Evolutionary conservation across 2,329 filamentous ascomycete species (phyloP), one percentile per base, ranked within the genome.

Genomic region (Aureobasidium sp.): DNA sequence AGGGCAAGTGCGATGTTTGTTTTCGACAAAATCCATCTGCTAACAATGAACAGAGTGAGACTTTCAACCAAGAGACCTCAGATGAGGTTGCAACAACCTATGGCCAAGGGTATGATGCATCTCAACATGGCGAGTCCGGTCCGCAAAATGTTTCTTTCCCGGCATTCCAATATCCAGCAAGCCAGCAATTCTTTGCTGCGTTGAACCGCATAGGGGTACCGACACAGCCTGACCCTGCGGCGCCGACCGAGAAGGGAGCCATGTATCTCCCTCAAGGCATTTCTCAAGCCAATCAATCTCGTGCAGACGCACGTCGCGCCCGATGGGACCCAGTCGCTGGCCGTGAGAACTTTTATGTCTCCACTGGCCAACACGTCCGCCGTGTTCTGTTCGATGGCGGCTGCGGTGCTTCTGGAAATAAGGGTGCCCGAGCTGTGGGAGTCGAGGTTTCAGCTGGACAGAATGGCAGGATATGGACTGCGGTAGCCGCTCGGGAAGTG

Each of bases 131-230:
- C 9, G 72, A 67, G 7, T 67, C 68, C 4, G 81, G 81, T 0
- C 80, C 81, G 1, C 75, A 83, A n/a, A 78, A 81, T 12, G 71
- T 80, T 36, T 53, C 55, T 12, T 64, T 62, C 31, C 63, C 63
- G 14, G 31, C 57, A 25, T 64, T 64, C 34, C 58, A 62, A 36
- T 64, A 64, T 41, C 63, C 61, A 20, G 60, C 63, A 6, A 62
- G 63, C 31, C 41, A 62, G 45, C 68, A 68, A 52, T 71, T 74
- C 39, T 75, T 74, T 61, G 68, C 68, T 39, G 75, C 71, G 12
- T 63, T 78, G 62, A 73, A 75, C 27, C 67, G 70, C 31, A 66
- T 78, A 2, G 73, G 73, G 20, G 67, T 78, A 15, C 70, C 71
- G 1, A 75, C 71, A 12, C 68, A 70, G 12, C 69, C 70, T 42